Percentiles rank a stretch among this genome's conserved stretches.
These are phyloP conservation scores for Chalciporus pseudorubinellus DNA, from an alignment of 768 basidiomycete genomes.

Conservation along the genomic window DNA sequence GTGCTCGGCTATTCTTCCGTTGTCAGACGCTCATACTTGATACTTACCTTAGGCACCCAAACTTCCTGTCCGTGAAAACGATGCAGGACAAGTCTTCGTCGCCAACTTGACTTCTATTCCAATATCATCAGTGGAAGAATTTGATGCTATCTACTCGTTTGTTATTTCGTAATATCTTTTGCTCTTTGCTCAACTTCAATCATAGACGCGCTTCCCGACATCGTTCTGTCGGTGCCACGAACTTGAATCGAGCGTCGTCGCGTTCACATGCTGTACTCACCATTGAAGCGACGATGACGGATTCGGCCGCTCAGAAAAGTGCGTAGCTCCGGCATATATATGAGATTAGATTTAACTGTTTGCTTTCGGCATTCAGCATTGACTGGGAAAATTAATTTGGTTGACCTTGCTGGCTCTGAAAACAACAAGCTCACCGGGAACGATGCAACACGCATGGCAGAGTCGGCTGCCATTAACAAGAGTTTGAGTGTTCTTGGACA, in stretches of 20 bases:
- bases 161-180: constrained; percentile 18
- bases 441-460: constrained; percentile 81
- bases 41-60: constrained; percentile 42
- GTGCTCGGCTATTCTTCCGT: background rate
- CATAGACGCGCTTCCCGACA: constrained; percentile 67
- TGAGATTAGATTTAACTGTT: background rate
- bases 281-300: constrained; percentile 60
- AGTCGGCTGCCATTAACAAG: constrained; percentile 88
- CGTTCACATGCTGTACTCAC: constrained; percentile 87
- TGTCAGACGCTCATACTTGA: background rate
- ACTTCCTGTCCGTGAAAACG: constrained; percentile 54
- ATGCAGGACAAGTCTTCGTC: constrained; percentile 51
- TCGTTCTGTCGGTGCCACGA: constrained; percentile 84
- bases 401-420: constrained; percentile 89
- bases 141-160: constrained; percentile 45
- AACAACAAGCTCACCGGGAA: constrained; percentile 92
- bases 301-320: constrained; percentile 56
- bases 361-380: constrained; percentile 41
- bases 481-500: constrained; percentile 84
- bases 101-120: constrained; percentile 45
- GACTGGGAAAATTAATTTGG: constrained; percentile 78
- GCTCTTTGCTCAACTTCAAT: background rate
- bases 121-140: constrained; percentile 44
- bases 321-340: constrained; percentile 16
- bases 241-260: constrained; percentile 80